Conservation (phyloP, 768 basidiomycete species). For the Suillus sp. region DNA sequence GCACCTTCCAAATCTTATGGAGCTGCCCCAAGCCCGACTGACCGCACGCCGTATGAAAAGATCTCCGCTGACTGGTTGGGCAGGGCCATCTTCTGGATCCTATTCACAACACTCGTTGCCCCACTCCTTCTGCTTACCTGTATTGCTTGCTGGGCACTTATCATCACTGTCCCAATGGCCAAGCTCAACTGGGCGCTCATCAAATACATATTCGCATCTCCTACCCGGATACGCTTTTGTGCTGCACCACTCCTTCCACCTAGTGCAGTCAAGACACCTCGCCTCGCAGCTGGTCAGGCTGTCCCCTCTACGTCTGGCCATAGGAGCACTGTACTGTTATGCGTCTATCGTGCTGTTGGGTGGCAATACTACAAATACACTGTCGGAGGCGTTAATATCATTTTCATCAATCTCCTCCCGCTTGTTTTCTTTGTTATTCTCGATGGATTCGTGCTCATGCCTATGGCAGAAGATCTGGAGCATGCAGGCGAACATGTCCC, state of each 20-base stretch:
- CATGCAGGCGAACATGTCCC: constrained; percentile 58
- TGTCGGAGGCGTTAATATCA: constrained; percentile 95
- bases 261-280: constrained; percentile 58
- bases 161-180: constrained; percentile 98
- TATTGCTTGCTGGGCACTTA: constrained; percentile 90
- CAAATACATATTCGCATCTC: constrained; percentile 75
- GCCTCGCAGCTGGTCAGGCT: constrained; percentile 83
- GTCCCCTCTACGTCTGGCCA: constrained; percentile 76
- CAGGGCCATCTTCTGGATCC: constrained; percentile 79
- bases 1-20: constrained; percentile 62
- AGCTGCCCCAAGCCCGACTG: constrained; percentile 42
- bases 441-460: constrained; percentile 83
- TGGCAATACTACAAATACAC: constrained; percentile 98
- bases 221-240: constrained; percentile 89
- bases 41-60: constrained; percentile 23
- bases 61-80: constrained; percentile 58
- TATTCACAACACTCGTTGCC: constrained; percentile 75
- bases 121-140: constrained; percentile 89
- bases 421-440: constrained; percentile 96
- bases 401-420: constrained; percentile 94
- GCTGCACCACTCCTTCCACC: constrained; percentile 66
- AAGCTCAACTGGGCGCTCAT: constrained; percentile 96
- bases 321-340: constrained; percentile 86
- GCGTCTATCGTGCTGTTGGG: constrained; percentile 91
- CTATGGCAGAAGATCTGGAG: constrained; percentile 63